Conservation (phyloP, 441 rosid genomes). For the Flueggea neowawraea region DNA sequence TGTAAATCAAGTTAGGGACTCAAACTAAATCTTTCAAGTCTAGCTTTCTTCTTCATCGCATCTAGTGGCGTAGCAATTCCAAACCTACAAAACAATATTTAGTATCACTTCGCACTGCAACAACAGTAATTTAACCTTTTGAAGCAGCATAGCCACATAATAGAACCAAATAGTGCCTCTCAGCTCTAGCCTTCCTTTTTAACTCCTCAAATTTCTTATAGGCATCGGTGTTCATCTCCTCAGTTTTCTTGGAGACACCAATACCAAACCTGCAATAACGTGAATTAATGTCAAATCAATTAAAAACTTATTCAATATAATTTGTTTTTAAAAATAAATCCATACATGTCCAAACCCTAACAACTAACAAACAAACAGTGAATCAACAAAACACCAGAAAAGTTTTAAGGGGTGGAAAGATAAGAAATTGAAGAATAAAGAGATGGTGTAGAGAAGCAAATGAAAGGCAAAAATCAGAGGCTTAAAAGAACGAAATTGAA, state of each 20-base stretch:
- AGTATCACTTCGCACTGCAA: neutral
- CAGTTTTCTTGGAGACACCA: no score
- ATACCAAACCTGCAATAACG: conserved; percentile 16
- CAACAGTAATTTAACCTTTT: conserved; percentile 2
- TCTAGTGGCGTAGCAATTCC: conserved; percentile 53
- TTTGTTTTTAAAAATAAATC: no score
- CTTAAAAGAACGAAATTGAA: no score
- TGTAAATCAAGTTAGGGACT: conserved; percentile 34
- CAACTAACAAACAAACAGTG: neutral
- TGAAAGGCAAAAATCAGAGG: no score
- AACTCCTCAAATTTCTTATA: no score
- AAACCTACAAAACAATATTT: conserved; percentile 42
- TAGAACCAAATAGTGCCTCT: conserved; percentile 46
- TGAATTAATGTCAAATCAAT: no score
- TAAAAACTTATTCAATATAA: no score
- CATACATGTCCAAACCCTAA: neutral
- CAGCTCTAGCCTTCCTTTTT: conserved; percentile 95
- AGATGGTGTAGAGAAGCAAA: no score
- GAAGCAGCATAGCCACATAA: conserved; percentile 2
- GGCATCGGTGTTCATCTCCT: no score
- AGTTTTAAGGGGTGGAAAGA: no score
- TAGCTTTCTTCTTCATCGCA: conserved; percentile 75
- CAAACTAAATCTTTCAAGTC: conserved; percentile 68
- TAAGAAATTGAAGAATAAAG: no score
- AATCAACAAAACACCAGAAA: no score